Conservation (phyloP, 2,329 filamentous ascomycete genomes). For the Diplodia sapinea region DNA sequence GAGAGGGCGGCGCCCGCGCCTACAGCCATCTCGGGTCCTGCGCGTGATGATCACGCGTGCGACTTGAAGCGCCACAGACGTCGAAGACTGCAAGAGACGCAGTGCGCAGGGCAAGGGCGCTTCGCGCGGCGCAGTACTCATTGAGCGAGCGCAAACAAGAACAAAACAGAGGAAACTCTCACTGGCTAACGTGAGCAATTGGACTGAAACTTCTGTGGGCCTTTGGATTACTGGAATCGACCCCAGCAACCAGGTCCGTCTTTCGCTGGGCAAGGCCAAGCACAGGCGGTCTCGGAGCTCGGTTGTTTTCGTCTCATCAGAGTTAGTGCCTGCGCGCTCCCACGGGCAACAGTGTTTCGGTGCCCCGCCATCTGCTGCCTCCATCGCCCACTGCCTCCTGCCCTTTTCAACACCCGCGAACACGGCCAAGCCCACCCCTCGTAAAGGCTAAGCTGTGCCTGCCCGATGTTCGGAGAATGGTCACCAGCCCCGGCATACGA, state of each 20-base stretch:
- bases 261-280: background rate
- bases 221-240: background rate
- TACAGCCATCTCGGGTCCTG: background rate
- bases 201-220: background rate
- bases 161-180: background rate
- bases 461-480: conserved; percentile 7
- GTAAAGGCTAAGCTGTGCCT: background rate
- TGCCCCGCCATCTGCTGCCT: background rate
- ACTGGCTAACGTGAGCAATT: background rate
- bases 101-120: background rate
- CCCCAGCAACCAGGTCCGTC: too few species aligned
- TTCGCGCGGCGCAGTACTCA: background rate
- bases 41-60: conserved; percentile 7
- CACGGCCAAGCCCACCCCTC: conserved; percentile 17
- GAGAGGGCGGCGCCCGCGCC: conserved; percentile 3
- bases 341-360: background rate
- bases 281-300: background rate
- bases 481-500: background rate
- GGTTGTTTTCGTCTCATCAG: conserved; percentile 22
- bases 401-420: background rate
- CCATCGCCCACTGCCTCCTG: background rate
- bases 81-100: background rate
- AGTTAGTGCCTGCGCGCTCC: background rate
- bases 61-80: background rate
- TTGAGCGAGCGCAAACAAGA: background rate